These are phyloP conservation scores for Gymnopus androsaceus DNA, from an alignment of 1,284 basidiomycete species.

Conservation along the genomic window DNA sequence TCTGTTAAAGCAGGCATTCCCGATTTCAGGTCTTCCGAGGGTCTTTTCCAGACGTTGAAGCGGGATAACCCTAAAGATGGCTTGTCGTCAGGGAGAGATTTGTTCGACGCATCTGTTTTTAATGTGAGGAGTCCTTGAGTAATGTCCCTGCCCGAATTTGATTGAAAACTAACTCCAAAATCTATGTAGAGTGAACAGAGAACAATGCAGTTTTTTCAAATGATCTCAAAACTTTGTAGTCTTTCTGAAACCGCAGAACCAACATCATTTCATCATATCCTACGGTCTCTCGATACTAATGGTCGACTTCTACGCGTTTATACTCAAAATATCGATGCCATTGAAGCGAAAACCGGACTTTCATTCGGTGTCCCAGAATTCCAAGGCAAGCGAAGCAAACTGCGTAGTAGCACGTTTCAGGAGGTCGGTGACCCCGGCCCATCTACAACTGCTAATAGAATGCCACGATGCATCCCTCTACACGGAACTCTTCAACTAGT, in stretches of 20 bases:
- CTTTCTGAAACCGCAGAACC: conserved; percentile 76
- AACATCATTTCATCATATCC: conserved; percentile 80
- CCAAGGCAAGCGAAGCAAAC: conserved; percentile 52
- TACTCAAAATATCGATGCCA: conserved; percentile 93
- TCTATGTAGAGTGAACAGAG: conserved; percentile 63
- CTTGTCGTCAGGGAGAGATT: conserved; percentile 79
- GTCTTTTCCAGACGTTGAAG: conserved; percentile 80
- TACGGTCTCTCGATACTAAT: conserved; percentile 75
- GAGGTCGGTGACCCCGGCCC: conserved; percentile 11
- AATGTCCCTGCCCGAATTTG: not conserved
- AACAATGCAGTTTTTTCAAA: conserved; percentile 83
- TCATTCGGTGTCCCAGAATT: conserved; percentile 74
- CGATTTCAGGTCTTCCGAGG: conserved; percentile 86
- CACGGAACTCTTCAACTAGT: conserved; percentile 84
- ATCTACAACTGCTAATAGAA: conserved; percentile 20
- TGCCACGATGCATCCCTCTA: conserved; percentile 84
- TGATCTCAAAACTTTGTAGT: conserved; percentile 82
- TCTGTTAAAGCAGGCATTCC: conserved; percentile 91
- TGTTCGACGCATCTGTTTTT: conserved; percentile 91
- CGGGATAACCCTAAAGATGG: conserved; percentile 75
- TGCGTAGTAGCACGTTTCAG: conserved; percentile 31
- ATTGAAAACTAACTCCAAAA: not conserved
- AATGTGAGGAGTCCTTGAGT: conserved; percentile 62
- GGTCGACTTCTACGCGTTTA: conserved; percentile 86
- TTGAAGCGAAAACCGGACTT: conserved; percentile 85